Percentiles rank a stretch among this genome's conserved stretches.
Conservation (phyloP, 78 protist genomes). For the Cavenderia fasciculata region DNA sequence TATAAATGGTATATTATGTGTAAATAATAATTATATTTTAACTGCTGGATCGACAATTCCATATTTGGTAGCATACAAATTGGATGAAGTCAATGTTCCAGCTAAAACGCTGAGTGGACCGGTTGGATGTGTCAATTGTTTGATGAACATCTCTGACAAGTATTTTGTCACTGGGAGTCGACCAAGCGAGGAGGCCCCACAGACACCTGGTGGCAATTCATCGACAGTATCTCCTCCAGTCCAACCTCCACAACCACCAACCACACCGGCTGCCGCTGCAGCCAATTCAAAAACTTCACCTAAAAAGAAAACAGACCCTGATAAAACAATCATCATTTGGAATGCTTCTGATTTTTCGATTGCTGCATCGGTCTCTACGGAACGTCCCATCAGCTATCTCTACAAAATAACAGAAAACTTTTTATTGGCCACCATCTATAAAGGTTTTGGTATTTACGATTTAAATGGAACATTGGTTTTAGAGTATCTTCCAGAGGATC, state of each 20-base stretch:
- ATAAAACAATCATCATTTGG: slow-evolving; percentile 56
- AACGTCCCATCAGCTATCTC: slow-evolving; percentile 20
- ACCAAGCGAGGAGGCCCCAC: no score
- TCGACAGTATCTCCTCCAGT: no score
- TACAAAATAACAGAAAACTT: slow-evolving; percentile 26
- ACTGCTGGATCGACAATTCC: slow-evolving; percentile 10
- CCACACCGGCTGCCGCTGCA: no score
- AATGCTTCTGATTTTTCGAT: neutral
- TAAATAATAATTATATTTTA: slow-evolving; percentile 28
- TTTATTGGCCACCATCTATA: slow-evolving; percentile 28
- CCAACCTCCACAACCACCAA: neutral
- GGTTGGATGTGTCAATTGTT: slow-evolving; percentile 43
- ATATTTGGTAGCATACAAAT: slow-evolving; percentile 23
- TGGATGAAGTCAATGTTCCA: neutral
- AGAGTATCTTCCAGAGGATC: neutral
- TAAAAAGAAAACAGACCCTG: neutral
- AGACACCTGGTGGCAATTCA: no score
- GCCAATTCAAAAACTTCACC: neutral
- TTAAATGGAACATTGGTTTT: slow-evolving; percentile 10
- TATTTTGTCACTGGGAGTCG: slow-evolving; percentile 48
- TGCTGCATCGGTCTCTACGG: slow-evolving; percentile 11
- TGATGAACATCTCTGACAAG: slow-evolving; percentile 14
- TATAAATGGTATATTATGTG: slow-evolving; percentile 52
- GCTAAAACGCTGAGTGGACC: slow-evolving; percentile 17
- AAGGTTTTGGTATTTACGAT: slow-evolving; percentile 63